These are phyloP conservation scores for Pisolithus microcarpus DNA, from an alignment of 768 basidiomycete genomes.

Conservation along the genomic window DNA sequence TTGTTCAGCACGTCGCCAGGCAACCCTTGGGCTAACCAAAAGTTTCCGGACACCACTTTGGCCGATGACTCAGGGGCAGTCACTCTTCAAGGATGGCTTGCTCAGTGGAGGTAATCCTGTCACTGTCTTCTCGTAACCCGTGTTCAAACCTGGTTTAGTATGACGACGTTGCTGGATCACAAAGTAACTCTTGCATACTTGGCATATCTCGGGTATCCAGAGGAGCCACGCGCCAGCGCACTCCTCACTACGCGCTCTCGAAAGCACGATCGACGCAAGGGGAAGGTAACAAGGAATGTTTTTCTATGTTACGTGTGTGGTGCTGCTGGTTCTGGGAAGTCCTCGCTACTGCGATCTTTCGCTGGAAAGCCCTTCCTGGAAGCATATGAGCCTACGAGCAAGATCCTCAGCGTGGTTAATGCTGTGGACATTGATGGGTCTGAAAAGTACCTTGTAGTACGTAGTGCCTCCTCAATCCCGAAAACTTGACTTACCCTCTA, in stretches of 20 bases:
- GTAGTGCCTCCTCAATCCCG: slow-evolving; percentile 26
- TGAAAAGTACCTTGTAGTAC: slow-evolving; percentile 93
- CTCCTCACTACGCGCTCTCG: slow-evolving; percentile 80
- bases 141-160: slow-evolving; percentile 40
- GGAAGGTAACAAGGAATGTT: slow-evolving; percentile 84
- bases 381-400: slow-evolving; percentile 82
- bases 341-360: slow-evolving; percentile 76
- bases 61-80: slow-evolving; percentile 84
- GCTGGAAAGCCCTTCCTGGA: slow-evolving; percentile 72
- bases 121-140: slow-evolving; percentile 1
- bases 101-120: slow-evolving; percentile 81
- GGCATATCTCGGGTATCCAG: slow-evolving; percentile 88
- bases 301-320: slow-evolving; percentile 93
- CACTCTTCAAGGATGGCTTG: slow-evolving; percentile 96
- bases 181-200: slow-evolving; percentile 89
- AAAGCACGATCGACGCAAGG: slow-evolving; percentile 77
- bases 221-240: slow-evolving; percentile 72
- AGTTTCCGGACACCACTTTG: slow-evolving; percentile 85
- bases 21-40: slow-evolving; percentile 91
- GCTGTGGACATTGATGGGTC: slow-evolving; percentile 89
- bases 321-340: slow-evolving; percentile 94
- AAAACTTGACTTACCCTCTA: slow-evolving; percentile 1
- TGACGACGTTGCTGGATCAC: slow-evolving; percentile 95
- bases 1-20: slow-evolving; percentile 93
- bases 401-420: slow-evolving; percentile 88